Conservation (phyloP, 2,329 filamentous ascomycete species). For the Polytolypa hystricis region DNA sequence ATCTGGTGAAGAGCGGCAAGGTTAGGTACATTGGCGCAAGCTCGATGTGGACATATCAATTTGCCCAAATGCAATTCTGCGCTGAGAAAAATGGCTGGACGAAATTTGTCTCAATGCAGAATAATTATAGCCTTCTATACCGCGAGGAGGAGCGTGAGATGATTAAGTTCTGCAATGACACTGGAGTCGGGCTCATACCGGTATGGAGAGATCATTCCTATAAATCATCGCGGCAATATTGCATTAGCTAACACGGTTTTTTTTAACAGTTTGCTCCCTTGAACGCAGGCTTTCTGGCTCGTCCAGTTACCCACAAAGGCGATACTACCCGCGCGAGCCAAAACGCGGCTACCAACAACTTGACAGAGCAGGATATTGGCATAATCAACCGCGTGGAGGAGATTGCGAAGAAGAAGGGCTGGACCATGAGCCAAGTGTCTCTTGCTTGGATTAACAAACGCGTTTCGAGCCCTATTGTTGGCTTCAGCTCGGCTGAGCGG, state of each 20-base stretch:
- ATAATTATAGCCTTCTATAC: slow-evolving; percentile 44
- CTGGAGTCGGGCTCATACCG: slow-evolving; percentile 32
- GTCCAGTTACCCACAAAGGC: slow-evolving; percentile 6
- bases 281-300: slow-evolving; percentile 12
- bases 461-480: slow-evolving; percentile 40
- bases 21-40: slow-evolving; percentile 24
- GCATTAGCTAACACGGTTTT: neutral
- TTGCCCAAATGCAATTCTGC: slow-evolving; percentile 36
- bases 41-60: slow-evolving; percentile 18
- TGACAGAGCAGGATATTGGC: neutral
- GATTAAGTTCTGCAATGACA: slow-evolving; percentile 30
- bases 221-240: neutral
- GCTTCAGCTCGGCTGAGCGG: slow-evolving; percentile 37
- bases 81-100: slow-evolving; percentile 41
- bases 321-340: slow-evolving; percentile 6
- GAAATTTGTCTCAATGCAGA: slow-evolving; percentile 44
- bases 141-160: slow-evolving; percentile 39
- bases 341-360: slow-evolving; percentile 19
- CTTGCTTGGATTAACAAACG: slow-evolving; percentile 34
- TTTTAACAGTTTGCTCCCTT: slow-evolving; percentile 15
- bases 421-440: slow-evolving; percentile 27
- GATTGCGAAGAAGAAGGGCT: slow-evolving; percentile 33
- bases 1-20: slow-evolving; percentile 28
- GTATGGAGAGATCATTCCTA: slow-evolving; percentile 6
- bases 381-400: slow-evolving; percentile 38